Base-by-base conservation (phyloP, 179 eudicot species). In the Camellia oleifera region DNA sequence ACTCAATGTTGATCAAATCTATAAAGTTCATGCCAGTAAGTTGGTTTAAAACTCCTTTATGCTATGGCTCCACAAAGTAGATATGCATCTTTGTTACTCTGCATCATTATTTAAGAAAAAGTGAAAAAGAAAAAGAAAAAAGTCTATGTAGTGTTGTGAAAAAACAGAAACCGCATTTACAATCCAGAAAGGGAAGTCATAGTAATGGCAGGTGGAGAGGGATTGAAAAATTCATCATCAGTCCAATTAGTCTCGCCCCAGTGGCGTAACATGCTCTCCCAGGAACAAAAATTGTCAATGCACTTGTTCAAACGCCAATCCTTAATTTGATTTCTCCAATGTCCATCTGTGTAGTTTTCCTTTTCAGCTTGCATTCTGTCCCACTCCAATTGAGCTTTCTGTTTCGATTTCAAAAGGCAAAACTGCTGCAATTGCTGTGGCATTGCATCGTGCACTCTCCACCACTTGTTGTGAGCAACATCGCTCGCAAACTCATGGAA, bases 361-460 rank as follows among this genome's bases (percentile, higher is more conserved):
- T 88, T 89, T 84, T 92, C 88, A 0, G 98, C 98, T 40, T 91
- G 85, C 80, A 87, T 86, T 48, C 98, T 18, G 50, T 95, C 97
- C 92, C 91, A 92, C 82, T 91, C 93, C 72, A 95, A 79, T 80
- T 91, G 94, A 4, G 97, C 97, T 84, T 95, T 95, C 79, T 93
- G 94, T 70, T 78, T 89, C 7, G 97, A 58, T 46, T 65, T 72
- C 84, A 93, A 61, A 81, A 89, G 23, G 62, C 98, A 95, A 48
- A 89, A 87, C 80, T 89, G 82, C 78, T 90, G 92, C 76, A 95
- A 79, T 61, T 77, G 78, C 75, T 84, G 88, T 0, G 94, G 91
- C 98, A 95, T 93, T 40, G 84, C 81, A 42, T 95, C 98, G 20
- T 95, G 97, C 69, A 95, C 93, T 82, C 69, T 88, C 98, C 98